Percentiles rank a stretch among this genome's conserved stretches.
These are phyloP conservation scores for Acacia confusa DNA, from an alignment of 306 rosid species.

Conservation along the genomic window DNA sequence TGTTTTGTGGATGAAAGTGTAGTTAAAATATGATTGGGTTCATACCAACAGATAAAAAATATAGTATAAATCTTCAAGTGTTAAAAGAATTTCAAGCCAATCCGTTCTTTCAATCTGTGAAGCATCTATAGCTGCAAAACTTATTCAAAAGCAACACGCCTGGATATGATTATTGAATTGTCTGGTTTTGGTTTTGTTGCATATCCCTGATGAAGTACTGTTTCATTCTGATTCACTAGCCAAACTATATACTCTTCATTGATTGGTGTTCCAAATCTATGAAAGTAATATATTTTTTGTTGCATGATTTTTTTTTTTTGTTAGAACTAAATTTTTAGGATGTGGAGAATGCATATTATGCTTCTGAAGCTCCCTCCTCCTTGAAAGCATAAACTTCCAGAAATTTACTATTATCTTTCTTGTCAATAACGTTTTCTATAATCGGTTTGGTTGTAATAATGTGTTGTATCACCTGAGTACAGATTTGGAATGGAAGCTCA, in stretches of 20 bases:
- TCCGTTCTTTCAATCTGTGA: neutral
- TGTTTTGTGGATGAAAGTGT: neutral
- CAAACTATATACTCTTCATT: neutral
- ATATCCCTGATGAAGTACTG: neutral
- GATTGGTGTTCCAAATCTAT: neutral
- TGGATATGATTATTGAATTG: neutral
- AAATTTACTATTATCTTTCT: neutral
- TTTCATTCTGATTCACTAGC: neutral
- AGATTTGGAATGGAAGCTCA: slow-evolving; percentile 98
- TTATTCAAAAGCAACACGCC: neutral
- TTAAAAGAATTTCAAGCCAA: neutral
- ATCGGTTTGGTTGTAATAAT: neutral
- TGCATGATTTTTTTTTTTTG: neutral
- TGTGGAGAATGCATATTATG: neutral
- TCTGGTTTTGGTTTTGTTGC: neutral
- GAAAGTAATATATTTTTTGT: neutral
- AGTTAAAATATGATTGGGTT: neutral
- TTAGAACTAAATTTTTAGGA: neutral
- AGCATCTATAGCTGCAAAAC: neutral
- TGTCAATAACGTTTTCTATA: neutral
- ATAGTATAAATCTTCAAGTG: neutral
- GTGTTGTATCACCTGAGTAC: slow-evolving; percentile 16
- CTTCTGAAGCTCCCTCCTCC: neutral
- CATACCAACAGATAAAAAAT: neutral
- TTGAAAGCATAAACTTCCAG: neutral